Percentiles rank a stretch among this genome's conserved stretches.
These are phyloP conservation scores for Cystobasidium sp. DNA, from an alignment of 1,284 basidiomycete species.

Conservation along the genomic window DNA sequence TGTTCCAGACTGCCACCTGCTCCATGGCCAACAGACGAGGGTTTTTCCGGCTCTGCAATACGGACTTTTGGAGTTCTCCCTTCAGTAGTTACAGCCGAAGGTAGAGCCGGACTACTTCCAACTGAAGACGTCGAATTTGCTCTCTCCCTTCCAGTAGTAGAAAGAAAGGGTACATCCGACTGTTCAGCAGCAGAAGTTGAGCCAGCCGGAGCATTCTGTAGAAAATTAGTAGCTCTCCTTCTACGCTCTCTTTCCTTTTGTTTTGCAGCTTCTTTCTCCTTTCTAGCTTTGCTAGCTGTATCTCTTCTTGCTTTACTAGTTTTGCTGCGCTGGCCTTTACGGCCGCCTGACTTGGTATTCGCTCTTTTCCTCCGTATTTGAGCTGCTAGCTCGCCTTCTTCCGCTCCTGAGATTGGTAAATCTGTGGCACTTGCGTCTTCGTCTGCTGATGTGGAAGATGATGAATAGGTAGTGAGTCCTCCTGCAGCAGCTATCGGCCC, in stretches of 20 bases:
- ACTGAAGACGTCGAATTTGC: neutral
- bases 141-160: neutral
- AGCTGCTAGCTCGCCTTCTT: slow-evolving; percentile 19
- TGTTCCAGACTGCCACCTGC: neutral
- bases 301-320: slow-evolving; percentile 30
- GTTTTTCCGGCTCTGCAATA: slow-evolving; percentile 4
- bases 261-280: slow-evolving; percentile 35
- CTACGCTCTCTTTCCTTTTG: slow-evolving; percentile 40
- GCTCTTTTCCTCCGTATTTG: slow-evolving; percentile 9
- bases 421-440: slow-evolving; percentile 32
- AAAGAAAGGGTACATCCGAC: neutral
- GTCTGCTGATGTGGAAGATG: slow-evolving; percentile 26
- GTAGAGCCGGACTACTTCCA: neutral
- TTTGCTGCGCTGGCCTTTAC: slow-evolving; percentile 35
- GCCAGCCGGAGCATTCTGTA: slow-evolving; percentile 7
- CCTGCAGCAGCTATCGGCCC: slow-evolving; percentile 4
- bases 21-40: neutral
- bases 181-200: neutral
- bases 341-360: neutral
- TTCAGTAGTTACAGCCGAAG: slow-evolving; percentile 5
- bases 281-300: slow-evolving; percentile 21
- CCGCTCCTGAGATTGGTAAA: slow-evolving; percentile 15
- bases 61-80: slow-evolving; percentile 14
- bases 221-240: slow-evolving; percentile 13
- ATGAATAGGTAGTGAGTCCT: neutral